Percentiles rank a stretch among this genome's conserved stretches.
Conservation (phyloP, 306 rosid species). For the Sophora flavescens region DNA sequence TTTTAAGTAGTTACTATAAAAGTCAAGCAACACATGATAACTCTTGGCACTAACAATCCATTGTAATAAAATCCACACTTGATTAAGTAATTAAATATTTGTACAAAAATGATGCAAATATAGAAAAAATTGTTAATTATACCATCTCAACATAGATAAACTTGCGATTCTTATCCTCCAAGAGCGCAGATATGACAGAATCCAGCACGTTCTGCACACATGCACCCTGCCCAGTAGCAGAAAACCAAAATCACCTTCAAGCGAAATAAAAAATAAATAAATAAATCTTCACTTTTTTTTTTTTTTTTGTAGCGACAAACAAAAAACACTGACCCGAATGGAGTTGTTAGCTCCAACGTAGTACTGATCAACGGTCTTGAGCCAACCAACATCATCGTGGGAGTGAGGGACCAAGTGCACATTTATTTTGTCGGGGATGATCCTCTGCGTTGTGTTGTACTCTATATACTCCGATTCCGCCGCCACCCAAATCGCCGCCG, state of each 20-base stretch:
- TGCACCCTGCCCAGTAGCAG: constrained; percentile 63
- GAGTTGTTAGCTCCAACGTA: constrained; percentile 87
- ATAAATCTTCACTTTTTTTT: background rate
- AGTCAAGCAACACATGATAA: no score
- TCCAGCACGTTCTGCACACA: constrained; percentile 87
- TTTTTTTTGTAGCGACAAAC: background rate
- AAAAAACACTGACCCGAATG: constrained; percentile 58
- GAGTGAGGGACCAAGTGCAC: constrained; percentile 89
- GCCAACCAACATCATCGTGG: constrained; percentile 93
- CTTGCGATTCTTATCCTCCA: constrained; percentile 79
- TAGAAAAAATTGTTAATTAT: background rate
- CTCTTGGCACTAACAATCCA: no score
- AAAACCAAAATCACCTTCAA: constrained; percentile 26
- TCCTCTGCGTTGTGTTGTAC: constrained; percentile 66
- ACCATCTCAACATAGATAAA: constrained; percentile 85
- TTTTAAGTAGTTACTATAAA: no score
- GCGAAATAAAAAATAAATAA: background rate
- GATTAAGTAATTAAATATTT: no score
- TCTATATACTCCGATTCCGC: constrained; percentile 66
- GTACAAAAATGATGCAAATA: background rate
- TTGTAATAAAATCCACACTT: no score
- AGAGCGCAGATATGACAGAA: constrained; percentile 72
- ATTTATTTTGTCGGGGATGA: constrained; percentile 60
- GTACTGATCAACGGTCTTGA: constrained; percentile 91
- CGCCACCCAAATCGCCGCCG: constrained; percentile 41